Conservation (phyloP, 2,329 filamentous ascomycete species). For the Hypoxylon rubiginosum region DNA sequence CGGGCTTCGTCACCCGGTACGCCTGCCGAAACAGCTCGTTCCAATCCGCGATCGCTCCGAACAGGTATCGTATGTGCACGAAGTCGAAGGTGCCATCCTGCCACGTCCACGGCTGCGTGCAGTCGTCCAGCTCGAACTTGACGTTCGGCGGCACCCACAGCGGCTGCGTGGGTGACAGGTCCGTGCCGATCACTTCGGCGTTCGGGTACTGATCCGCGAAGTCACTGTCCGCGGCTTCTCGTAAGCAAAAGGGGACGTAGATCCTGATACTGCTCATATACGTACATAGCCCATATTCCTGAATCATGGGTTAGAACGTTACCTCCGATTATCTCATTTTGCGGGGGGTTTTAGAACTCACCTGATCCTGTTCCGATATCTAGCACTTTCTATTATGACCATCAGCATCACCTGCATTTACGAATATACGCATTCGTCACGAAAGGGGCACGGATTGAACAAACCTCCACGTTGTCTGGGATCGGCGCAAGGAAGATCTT, state of each 20-base stretch:
- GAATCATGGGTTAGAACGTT: slow-evolving; percentile 5
- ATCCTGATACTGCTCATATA: slow-evolving; percentile 1
- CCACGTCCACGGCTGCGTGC: slow-evolving; percentile 64
- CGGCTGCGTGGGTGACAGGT: slow-evolving; percentile 71
- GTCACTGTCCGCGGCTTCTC: slow-evolving; percentile 56
- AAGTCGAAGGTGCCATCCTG: slow-evolving; percentile 63
- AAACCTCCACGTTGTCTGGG: slow-evolving; percentile 46
- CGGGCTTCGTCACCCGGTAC: slow-evolving; percentile 61
- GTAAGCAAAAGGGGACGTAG: background rate
- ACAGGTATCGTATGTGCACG: slow-evolving; percentile 68
- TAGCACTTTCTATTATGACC: slow-evolving; percentile 47
- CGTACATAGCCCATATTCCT: slow-evolving; percentile 56
- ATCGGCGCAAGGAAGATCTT: slow-evolving; percentile 54
- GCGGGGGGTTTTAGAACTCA: slow-evolving; percentile 18
- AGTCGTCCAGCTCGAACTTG: slow-evolving; percentile 73
- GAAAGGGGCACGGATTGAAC: slow-evolving; percentile 9
- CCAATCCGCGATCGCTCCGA: slow-evolving; percentile 59
- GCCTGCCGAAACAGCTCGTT: slow-evolving; percentile 63
- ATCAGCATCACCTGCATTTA: slow-evolving; percentile 8
- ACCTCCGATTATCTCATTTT: background rate
- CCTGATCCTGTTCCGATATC: slow-evolving; percentile 56
- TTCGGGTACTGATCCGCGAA: slow-evolving; percentile 60
- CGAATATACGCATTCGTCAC: background rate
- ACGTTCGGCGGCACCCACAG: slow-evolving; percentile 70
- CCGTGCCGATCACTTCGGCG: slow-evolving; percentile 64